These are phyloP conservation scores for Hibiscus trionum DNA, from an alignment of 345 rosid species.

Conservation along the genomic window DNA sequence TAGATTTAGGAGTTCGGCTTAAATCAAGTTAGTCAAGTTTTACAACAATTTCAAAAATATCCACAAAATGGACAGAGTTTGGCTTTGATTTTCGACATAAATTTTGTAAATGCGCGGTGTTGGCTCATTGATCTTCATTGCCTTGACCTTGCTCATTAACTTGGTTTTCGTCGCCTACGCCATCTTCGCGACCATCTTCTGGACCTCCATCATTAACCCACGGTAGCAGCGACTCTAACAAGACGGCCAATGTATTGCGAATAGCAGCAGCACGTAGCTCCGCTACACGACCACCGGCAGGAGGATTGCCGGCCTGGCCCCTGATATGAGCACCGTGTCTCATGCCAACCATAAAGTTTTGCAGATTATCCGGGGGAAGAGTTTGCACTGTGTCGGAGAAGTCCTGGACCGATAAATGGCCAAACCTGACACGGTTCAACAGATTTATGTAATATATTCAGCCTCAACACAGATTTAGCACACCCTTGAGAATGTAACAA, in stretches of 20 bases:
- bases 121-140: slow-evolving; percentile 18
- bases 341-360: slow-evolving; percentile 66
- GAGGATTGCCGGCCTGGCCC: slow-evolving; percentile 29
- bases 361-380: slow-evolving; percentile 74
- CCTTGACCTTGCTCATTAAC: slow-evolving; percentile 29
- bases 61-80: slow-evolving; percentile 12
- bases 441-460: background rate
- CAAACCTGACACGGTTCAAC: slow-evolving; percentile 33
- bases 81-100: background rate
- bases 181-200: slow-evolving; percentile 36
- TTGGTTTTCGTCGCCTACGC: slow-evolving; percentile 30
- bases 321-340: slow-evolving; percentile 31
- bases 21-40: background rate
- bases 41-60: background rate
- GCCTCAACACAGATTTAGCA: slow-evolving; percentile 4
- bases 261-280: slow-evolving; percentile 44
- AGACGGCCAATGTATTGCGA: slow-evolving; percentile 49
- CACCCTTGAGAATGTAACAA: background rate
- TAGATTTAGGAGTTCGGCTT: no score
- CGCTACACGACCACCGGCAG: slow-evolving; percentile 27
- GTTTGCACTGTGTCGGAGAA: slow-evolving; percentile 67
- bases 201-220: slow-evolving; percentile 52
- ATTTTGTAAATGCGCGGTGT: slow-evolving; percentile 1
- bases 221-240: slow-evolving; percentile 73
- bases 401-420: slow-evolving; percentile 62